Percentiles rank a stretch among this genome's conserved stretches.
Evolutionary conservation across 352 stramenopile species (phyloP).

Genomic region (Pythium scleroteichum): DNA sequence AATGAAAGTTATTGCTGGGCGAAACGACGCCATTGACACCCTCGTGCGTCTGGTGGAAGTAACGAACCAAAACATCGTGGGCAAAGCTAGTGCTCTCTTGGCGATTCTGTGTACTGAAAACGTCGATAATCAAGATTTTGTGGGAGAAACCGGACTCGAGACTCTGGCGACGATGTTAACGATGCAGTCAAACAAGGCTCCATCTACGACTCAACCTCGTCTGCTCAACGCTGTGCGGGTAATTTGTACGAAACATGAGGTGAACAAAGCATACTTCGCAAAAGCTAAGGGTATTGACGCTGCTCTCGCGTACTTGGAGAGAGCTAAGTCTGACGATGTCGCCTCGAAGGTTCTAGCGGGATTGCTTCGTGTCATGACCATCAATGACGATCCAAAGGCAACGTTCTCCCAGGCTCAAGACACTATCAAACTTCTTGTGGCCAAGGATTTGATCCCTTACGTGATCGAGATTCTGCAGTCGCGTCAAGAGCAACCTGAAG

Average conservation of each 20-base stretch:
- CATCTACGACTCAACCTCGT: constrained; percentile 13
- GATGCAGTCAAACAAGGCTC: constrained; percentile 16
- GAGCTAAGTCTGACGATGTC: constrained; percentile 31
- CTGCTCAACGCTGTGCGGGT: constrained; percentile 43
- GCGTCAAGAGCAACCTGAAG: constrained; percentile 35
- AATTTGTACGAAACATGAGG: constrained; percentile 60
- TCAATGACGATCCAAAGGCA: constrained; percentile 66
- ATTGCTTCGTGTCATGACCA: constrained; percentile 61
- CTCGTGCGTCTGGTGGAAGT: constrained; percentile 40
- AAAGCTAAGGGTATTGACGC: constrained; percentile 48
- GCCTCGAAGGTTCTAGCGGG: constrained; percentile 55
- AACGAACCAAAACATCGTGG: neutral
- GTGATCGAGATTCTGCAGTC: constrained; percentile 40
- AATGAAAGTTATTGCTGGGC: constrained; percentile 60
- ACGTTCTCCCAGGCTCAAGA: constrained; percentile 75
- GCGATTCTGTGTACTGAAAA: constrained; percentile 44
- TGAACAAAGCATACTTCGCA: constrained; percentile 65
- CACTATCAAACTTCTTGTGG: constrained; percentile 61
- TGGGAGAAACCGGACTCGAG: constrained; percentile 41
- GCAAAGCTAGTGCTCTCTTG: constrained; percentile 30
- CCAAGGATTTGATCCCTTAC: constrained; percentile 52
- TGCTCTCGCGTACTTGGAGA: constrained; percentile 35
- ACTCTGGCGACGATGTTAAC: constrained; percentile 33
- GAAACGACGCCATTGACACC: constrained; percentile 54
- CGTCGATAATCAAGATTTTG: constrained; percentile 66